A percentile compares a stretch with the other conserved stretches of the same genome.
phyloP scores from a whole-genome alignment of 2,329 filamentous ascomycete species.

The Fusarium poae region DNA sequence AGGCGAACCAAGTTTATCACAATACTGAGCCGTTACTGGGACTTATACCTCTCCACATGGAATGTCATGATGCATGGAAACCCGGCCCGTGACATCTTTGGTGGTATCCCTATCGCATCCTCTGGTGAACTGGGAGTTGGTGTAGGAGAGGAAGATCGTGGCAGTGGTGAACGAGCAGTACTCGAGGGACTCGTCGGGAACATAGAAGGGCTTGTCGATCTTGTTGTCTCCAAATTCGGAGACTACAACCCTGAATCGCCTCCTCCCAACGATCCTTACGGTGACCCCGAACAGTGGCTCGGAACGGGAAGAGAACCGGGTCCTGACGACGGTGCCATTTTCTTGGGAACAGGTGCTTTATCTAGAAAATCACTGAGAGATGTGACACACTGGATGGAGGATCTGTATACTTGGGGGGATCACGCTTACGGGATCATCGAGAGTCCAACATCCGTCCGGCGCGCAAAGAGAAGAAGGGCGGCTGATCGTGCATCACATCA shows the following conservation, averaged over 20 bases:
- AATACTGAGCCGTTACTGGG: constrained; percentile 85
- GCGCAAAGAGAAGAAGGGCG: constrained; percentile 57
- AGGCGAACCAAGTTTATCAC: constrained; percentile 77
- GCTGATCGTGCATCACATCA: constrained; percentile 30
- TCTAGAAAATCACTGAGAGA: constrained; percentile 78
- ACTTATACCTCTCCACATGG: constrained; percentile 77
- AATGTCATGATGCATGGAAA: constrained; percentile 92
- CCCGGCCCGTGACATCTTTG: constrained; percentile 82
- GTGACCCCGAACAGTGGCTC: constrained; percentile 69
- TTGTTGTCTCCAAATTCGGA: constrained; percentile 90
- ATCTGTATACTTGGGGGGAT: constrained; percentile 85
- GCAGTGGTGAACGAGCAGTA: constrained; percentile 92
- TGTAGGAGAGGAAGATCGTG: constrained; percentile 94
- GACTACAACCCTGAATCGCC: constrained; percentile 52
- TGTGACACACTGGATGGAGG: constrained; percentile 88
- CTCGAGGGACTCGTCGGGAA: constrained; percentile 86
- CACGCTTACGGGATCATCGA: constrained; percentile 87
- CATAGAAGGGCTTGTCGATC: constrained; percentile 86
- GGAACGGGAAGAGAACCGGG: constrained; percentile 76
- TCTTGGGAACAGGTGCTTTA: constrained; percentile 82
- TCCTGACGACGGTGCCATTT: constrained; percentile 85
- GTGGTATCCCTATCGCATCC: constrained; percentile 87
- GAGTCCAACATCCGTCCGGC: constrained; percentile 77
- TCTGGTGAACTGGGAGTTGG: constrained; percentile 93
- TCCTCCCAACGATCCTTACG: constrained; percentile 43